phyloP scores from a whole-genome alignment of 441 rosid species.

The Arabidopsis hybrid region DNA sequence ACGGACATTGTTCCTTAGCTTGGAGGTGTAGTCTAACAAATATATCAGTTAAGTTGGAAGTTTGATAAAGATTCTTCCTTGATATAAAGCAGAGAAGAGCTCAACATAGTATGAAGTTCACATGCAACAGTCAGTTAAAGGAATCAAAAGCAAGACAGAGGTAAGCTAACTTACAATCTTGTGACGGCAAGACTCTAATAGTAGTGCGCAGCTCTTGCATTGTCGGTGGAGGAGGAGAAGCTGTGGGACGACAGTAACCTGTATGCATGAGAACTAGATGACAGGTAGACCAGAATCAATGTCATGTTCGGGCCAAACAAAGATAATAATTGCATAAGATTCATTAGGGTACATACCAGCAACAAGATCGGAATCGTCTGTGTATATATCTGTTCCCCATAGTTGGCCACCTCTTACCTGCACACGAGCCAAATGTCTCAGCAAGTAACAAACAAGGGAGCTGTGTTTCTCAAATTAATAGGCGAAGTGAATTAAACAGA shows the following conservation, averaged over 20 bases:
- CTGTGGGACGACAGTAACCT: conserved; percentile 99
- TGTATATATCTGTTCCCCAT: conserved; percentile 98
- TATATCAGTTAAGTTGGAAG: conserved; percentile 18
- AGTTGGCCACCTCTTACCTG: conserved; percentile 99
- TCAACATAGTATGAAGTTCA: conserved; percentile 9
- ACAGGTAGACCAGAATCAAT: conserved; percentile 48
- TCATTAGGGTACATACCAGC: conserved; percentile 70
- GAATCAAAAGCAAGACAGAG: background rate
- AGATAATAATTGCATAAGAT: conserved; percentile 24
- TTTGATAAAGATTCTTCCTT: conserved; percentile 10
- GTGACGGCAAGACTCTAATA: conserved; percentile 85
- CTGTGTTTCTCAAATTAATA: conserved; percentile 16
- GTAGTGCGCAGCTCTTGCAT: conserved; percentile 95
- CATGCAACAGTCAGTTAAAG: conserved; percentile 10
- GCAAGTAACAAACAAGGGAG: conserved; percentile 11
- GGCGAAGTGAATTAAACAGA: background rate
- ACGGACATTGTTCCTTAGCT: conserved; percentile 95
- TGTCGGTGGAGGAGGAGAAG: conserved; percentile 96
- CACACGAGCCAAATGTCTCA: conserved; percentile 36
- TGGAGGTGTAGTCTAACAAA: conserved; percentile 80
- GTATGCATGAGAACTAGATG: conserved; percentile 98
- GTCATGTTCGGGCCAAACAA: conserved; percentile 30
- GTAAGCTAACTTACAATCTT: conserved; percentile 75
- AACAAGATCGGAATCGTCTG: conserved; percentile 98
- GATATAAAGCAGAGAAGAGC: background rate